phyloP scores from a whole-genome alignment of 495 filamentous ascomycete genomes.

The Trichocladium uniseriatum region DNA sequence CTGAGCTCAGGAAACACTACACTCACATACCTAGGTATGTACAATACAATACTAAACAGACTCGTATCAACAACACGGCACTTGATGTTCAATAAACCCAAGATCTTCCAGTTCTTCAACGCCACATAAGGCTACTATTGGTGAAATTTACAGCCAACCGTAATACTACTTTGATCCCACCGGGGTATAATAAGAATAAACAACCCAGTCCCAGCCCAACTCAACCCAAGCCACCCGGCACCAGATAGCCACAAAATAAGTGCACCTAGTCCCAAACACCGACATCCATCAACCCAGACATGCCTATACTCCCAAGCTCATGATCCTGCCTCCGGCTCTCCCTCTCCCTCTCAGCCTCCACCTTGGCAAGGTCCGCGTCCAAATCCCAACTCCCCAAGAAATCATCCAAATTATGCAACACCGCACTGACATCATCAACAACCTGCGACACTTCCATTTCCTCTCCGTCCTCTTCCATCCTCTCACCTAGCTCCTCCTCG shows the following conservation, averaged over 20 bases:
- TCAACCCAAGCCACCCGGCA: too few species aligned
- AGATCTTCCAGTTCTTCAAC: too few species aligned
- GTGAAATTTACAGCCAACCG: too few species aligned
- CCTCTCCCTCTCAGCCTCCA: slow-evolving; percentile 7
- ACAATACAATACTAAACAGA: too few species aligned
- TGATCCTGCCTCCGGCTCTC: not conserved
- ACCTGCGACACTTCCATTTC: not conserved
- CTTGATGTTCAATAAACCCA: too few species aligned
- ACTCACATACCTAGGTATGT: too few species aligned
- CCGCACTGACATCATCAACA: slow-evolving; percentile 35
- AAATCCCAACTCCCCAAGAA: slow-evolving; percentile 35
- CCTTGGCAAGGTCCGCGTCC: slow-evolving; percentile 29
- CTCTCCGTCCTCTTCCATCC: not conserved
- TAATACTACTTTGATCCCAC: not conserved
- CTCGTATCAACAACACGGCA: too few species aligned
- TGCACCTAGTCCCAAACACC: slow-evolving; percentile 20
- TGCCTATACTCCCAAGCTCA: not conserved
- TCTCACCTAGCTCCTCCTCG: too few species aligned
- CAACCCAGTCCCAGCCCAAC: too few species aligned
- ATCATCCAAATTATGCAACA: slow-evolving; percentile 35
- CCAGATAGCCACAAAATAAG: too few species aligned
- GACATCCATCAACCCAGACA: slow-evolving; percentile 9
- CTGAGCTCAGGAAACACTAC: too few species aligned
- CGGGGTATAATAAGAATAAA: not conserved
- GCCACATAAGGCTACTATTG: too few species aligned